Evolutionary conservation across 805 yeast species (phyloP), one percentile per base, ranked within the genome.

Genomic region (Candida tibetensis): DNA sequence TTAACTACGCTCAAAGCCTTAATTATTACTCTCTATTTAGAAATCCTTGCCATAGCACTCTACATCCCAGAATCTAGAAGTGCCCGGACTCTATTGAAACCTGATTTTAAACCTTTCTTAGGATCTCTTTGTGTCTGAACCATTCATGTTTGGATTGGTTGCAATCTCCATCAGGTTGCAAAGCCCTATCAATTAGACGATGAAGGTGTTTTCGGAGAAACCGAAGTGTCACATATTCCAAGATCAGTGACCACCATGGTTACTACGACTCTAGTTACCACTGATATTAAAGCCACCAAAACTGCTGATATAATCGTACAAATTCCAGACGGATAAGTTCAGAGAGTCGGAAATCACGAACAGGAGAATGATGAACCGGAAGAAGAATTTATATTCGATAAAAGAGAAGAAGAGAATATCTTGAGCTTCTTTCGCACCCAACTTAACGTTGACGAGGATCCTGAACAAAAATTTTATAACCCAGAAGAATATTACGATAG

Each of bases 1-100:
- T n/a, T n/a, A n/a, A n/a, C n/a, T n/a, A n/a, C n/a, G n/a, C n/a
- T n/a, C n/a, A n/a, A n/a, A n/a, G 25, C 25, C 25, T 7, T 21
- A 7, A 7, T 21, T 21, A 21, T 7, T 10, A 21, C 25, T 21
- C 25, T 21, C 25, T 21, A 21, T 10, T 21, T 21, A 21, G 25
- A 17, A 17, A 17, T 17, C 21, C 17, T 34, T 16, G 26, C 17
- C 30, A 26, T 13, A 9, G 28, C 26, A 25, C 15, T 34, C 12
- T 34, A 34, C 33, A 34, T 37, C 27, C 71, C 69, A 1, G 59
- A 52, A 28, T 46, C 50, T n/a, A 62, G 60, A 2, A 61, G 53
- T 15, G 69, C 64, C 41, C 64, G 71, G 71, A 55, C 60, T n/a
- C 26, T 40, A 2, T 55, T 62, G 32, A 55, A 46, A 41, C 69